Evolutionary conservation across 805 yeast species (phyloP), one percentile per base, ranked within the genome.

Genomic region (Pichia deserticola): DNA sequence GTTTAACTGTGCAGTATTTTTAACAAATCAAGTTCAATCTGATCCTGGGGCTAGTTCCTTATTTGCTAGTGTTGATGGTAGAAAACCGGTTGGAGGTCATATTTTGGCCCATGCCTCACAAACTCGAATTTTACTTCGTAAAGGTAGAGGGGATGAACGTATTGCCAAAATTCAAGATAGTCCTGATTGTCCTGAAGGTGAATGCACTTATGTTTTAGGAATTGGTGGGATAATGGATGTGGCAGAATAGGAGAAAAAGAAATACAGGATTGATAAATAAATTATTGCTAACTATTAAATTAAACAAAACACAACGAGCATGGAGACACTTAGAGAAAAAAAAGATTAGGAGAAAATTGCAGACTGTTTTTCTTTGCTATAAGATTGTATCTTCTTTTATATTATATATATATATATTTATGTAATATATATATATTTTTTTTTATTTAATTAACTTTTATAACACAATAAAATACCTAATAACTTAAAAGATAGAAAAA

Each of bases 71-170:
- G 89, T 89, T 8, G 92, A 86, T 66, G 90, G 92, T 7, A 78
- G 89, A 58, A 86, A 86, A 63, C 92, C 93, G 52, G 82, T 85
- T 55, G 92, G 93, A 27, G 93, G 93, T 1, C 89, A 86, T 62
- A 85, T 86, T 51, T 71, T 86, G 55, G 92, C 89, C 1, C 90
- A 84, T 67, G 86, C 89, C 5, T 82, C 89, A 13, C 89, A 89
- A 10, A 85, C 93, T 0, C 72, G 93, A 65, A 76, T 86, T 36
- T 69, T 84, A 25, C 73, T 85, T 55, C 59, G 87, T 57, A 85
- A 85, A 62, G 92, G 90, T 30, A 75, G 89, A 57, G 90, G 83
- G 6, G 90, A 85, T 52, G 89, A 85, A 57, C 75, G 90, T 66
- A 87, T 85, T 33, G 89, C 89, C 41, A 86, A 84, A 63, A 73